Percentiles rank a stretch among this genome's conserved stretches.
These are phyloP conservation scores for Mimosa bimucronata DNA, from an alignment of 306 rosid species.

Conservation along the genomic window DNA sequence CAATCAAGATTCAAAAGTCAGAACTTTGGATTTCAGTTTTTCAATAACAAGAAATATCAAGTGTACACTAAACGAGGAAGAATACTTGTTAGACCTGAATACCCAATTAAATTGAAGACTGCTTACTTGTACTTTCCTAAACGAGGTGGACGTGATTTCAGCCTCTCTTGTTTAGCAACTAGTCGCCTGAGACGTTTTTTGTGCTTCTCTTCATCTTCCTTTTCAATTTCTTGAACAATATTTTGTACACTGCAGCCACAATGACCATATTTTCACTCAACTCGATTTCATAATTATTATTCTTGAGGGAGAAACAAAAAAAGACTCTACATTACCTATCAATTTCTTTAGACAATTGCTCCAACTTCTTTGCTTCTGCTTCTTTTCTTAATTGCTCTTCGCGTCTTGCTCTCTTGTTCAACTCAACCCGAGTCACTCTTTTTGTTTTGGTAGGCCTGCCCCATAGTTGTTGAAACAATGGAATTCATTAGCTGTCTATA, in stretches of 20 bases:
- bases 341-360: conserved; percentile 72
- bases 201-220: conserved; percentile 73
- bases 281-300: not conserved
- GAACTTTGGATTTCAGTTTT: not conserved
- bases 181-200: conserved; percentile 64
- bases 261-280: conserved; percentile 1
- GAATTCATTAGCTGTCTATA: not conserved
- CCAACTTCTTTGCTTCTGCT: conserved; percentile 54
- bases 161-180: conserved; percentile 74
- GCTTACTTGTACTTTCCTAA: conserved; percentile 88
- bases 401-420: conserved; percentile 75
- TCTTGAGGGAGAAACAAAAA: not conserved
- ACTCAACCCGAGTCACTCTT: conserved; percentile 72
- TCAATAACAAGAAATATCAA: not conserved
- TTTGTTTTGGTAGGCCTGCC: conserved; percentile 60
- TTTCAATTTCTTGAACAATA: conserved; percentile 69
- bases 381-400: conserved; percentile 71
- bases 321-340: conserved; percentile 59
- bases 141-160: conserved; percentile 77
- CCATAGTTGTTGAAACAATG: conserved; percentile 38
- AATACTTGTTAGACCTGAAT: too few species aligned
- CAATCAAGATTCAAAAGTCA: conserved; percentile 1
- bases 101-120: not conserved
- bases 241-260: conserved; percentile 62
- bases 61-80: not conserved